Evolutionary conservation across 2,329 filamentous ascomycete genomes (phyloP), one percentile per base, ranked within the genome.

Genomic region (Leptographium wingfieldii): DNA sequence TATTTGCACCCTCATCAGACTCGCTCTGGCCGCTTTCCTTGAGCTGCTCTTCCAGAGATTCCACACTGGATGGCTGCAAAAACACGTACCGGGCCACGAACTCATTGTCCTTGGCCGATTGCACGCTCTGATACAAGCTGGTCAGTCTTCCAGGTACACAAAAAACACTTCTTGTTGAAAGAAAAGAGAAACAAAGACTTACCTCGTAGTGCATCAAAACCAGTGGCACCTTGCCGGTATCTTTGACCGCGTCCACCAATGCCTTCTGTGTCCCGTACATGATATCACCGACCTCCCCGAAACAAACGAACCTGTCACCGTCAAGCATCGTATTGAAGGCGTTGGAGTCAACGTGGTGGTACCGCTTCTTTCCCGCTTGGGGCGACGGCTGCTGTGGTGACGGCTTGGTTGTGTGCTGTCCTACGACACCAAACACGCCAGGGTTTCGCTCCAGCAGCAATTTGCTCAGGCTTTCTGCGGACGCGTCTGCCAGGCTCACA

Each of bases 391-490:
- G 27, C 27, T 43, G 16, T 19, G 43, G 43, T 46, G 43, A 6
- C 19, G 43, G 46, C 43, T 43, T 31, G 16, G 79, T 83, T 3
- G 82, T 82, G 66, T 85, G 80, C 14, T 74, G 75, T 16, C 78
- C 70, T 11, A 83, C 80, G 55, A 72, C 73, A 25, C 79, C 84
- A 66, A 92, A 90, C 25, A 83, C 82, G 57, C 82, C 80, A 7
- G 81, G 82, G 68, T 84, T 82, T 59, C 80, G 78, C 33, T 83
- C 79, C 64, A 87, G 73, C 19, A 94, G 78, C 63, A 80, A 79
- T 60, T 79, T 79, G 58, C 86, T 73, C 52, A 92, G 73, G 1
- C 80, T 81, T 19, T 82, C 81, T 69, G 86, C 88, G 53, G 83
- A 84, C 10, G 78, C 76, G 59, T 81, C 81, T 6, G 75, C 76